Conservation (phyloP, 2,329 filamentous ascomycete genomes). For the Dothideomycetes sp. region DNA sequence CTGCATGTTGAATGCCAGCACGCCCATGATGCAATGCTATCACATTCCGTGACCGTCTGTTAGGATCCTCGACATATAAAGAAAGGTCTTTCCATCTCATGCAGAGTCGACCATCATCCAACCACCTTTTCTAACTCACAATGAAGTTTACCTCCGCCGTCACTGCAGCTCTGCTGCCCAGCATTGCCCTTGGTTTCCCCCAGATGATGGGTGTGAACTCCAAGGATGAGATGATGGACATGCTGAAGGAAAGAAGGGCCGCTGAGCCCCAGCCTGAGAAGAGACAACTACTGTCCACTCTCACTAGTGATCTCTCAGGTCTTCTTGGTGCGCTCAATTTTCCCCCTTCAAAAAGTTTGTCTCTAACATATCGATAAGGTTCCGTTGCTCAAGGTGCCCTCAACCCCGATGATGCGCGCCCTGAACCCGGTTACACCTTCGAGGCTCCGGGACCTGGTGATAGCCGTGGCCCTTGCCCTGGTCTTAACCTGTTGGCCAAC, state of each 20-base stretch:
- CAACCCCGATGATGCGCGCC: constrained; percentile 21
- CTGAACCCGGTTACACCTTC: constrained; percentile 23
- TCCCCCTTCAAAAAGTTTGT: too few species aligned
- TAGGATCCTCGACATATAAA: too few species aligned
- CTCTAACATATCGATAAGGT: constrained; percentile 17
- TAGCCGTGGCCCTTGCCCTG: constrained; percentile 30
- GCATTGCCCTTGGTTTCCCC: constrained; percentile 6
- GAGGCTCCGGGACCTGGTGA: constrained; percentile 21
- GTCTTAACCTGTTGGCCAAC: constrained; percentile 34
- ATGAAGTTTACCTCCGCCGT: constrained; percentile 10
- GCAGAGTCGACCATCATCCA: too few species aligned
- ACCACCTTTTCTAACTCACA: constrained; percentile 1
- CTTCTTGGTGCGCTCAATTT: not conserved
- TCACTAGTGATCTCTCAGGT: not conserved
- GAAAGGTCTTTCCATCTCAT: too few species aligned
- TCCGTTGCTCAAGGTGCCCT: constrained; percentile 19
- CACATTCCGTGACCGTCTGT: too few species aligned
- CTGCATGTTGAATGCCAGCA: too few species aligned
- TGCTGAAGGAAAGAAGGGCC: constrained; percentile 7
- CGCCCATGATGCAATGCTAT: too few species aligned
- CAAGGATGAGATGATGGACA: constrained; percentile 4
- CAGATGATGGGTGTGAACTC: constrained; percentile 5
- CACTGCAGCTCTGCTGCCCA: constrained; percentile 7
- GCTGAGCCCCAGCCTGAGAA: not conserved
- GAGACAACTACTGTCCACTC: not conserved